phyloP scores from a whole-genome alignment of 1,139 yeast genomes.

The Tardiomyces digboiensis region DNA sequence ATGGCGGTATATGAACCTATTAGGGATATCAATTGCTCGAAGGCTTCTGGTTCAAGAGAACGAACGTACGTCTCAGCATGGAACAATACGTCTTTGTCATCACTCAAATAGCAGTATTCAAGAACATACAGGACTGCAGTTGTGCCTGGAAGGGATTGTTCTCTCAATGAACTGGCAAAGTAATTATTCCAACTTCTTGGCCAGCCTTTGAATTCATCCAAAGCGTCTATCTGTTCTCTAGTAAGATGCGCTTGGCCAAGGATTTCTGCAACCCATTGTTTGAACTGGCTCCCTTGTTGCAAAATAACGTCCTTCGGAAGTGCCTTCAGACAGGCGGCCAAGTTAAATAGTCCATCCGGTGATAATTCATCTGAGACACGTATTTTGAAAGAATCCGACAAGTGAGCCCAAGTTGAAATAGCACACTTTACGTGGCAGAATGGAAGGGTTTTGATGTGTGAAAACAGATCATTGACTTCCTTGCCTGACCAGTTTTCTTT shows the following conservation, averaged over 20 bases:
- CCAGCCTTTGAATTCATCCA: neutral
- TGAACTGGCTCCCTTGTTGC: neutral
- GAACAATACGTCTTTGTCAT: neutral
- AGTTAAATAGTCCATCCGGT: neutral
- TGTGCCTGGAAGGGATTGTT: neutral
- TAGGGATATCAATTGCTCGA: neutral
- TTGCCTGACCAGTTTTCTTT: neutral
- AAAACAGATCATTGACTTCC: neutral
- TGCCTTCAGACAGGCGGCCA: neutral
- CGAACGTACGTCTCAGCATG: neutral
- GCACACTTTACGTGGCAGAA: neutral
- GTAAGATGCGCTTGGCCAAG: neutral
- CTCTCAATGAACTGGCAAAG: neutral
- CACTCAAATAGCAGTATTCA: neutral
- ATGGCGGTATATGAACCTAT: neutral
- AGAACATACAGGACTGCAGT: neutral
- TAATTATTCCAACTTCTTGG: neutral
- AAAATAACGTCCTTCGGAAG: neutral
- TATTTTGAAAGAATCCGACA: neutral
- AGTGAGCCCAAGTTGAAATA: neutral
- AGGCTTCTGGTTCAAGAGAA: neutral
- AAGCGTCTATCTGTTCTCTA: neutral
- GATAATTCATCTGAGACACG: neutral
- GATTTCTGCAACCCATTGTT: neutral
- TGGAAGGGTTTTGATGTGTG: neutral